Conservation (phyloP, 2,329 filamentous ascomycete species). For the Stachybotrys elegans region DNA sequence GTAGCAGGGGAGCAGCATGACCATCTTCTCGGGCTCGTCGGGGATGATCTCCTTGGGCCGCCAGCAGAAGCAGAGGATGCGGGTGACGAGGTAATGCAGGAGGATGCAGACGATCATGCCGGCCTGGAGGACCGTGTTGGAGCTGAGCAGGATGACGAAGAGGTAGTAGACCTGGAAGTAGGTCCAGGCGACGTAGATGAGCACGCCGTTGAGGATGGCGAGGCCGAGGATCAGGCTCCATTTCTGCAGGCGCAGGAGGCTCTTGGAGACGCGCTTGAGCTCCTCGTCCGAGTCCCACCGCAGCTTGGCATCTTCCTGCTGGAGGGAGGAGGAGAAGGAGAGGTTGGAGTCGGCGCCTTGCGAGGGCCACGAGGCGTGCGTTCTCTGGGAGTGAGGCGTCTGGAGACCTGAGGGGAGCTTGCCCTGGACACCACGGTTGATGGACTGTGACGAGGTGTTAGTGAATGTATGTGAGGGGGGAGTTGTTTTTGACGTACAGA, state of each 20-base stretch:
- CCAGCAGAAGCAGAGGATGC: constrained; percentile 22
- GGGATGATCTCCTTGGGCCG: constrained; percentile 26
- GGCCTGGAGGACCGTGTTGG: constrained; percentile 37
- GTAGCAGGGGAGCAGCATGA: constrained; percentile 43
- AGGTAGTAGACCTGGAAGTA: constrained; percentile 37
- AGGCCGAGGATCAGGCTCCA: constrained; percentile 32
- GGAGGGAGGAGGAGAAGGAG: constrained; percentile 29
- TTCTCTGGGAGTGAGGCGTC: constrained; percentile 23
- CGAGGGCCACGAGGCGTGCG: constrained; percentile 26
- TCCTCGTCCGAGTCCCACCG: constrained; percentile 35
- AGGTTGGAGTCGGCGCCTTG: constrained; percentile 25
- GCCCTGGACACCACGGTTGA: constrained; percentile 25
- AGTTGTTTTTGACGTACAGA: constrained; percentile 18
- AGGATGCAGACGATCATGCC: constrained; percentile 36
- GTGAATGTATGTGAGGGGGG: not conserved
- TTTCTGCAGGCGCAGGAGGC: constrained; percentile 31
- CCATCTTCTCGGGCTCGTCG: constrained; percentile 36
- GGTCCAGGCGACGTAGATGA: constrained; percentile 30
- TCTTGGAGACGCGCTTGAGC: constrained; percentile 31
- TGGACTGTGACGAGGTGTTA: constrained; percentile 19
- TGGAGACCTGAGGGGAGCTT: constrained; percentile 24
- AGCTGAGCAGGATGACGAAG: constrained; percentile 40
- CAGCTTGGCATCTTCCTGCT: constrained; percentile 32
- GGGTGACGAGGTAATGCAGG: constrained; percentile 23
- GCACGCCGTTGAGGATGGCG: constrained; percentile 24